A percentile compares a stretch with the other conserved stretches of the same genome.
Conservation (phyloP, 257 asterid species). For the Datura wrightii region DNA sequence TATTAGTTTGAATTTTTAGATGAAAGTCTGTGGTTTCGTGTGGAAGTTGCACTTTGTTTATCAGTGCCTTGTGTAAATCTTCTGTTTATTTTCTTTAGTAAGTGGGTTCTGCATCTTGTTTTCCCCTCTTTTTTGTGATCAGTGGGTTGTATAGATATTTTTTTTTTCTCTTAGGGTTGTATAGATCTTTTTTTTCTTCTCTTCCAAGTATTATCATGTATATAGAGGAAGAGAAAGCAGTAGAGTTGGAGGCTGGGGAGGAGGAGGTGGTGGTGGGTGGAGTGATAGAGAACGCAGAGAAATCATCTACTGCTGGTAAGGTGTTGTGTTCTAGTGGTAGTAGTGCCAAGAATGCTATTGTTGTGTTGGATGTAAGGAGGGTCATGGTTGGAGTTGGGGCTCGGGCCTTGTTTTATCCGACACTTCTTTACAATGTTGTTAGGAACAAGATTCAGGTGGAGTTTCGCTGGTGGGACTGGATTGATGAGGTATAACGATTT, state of each 20-base stretch:
- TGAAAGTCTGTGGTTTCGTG: background rate
- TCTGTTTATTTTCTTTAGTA: background rate
- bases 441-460: slow-evolving; percentile 59
- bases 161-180: background rate
- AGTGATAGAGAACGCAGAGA: slow-evolving; percentile 32
- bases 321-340: slow-evolving; percentile 28
- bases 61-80: background rate
- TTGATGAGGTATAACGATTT: slow-evolving; percentile 53
- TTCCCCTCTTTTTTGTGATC: slow-evolving; percentile 12
- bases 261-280: slow-evolving; percentile 36
- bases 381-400: slow-evolving; percentile 60
- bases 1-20: background rate
- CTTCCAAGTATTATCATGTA: slow-evolving; percentile 44
- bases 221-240: slow-evolving; percentile 54
- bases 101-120: background rate
- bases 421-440: slow-evolving; percentile 59
- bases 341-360: slow-evolving; percentile 29
- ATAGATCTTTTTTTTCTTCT: background rate
- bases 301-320: slow-evolving; percentile 26
- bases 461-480: slow-evolving; percentile 75
- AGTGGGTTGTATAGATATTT: background rate
- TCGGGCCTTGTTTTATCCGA: slow-evolving; percentile 60
- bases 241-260: slow-evolving; percentile 32
- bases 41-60: background rate
- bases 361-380: slow-evolving; percentile 47